A percentile compares a stretch with the other conserved stretches of the same genome.
phyloP scores from a whole-genome alignment of 176 grass and related monocot genomes.

The Oryza glumipatula region DNA sequence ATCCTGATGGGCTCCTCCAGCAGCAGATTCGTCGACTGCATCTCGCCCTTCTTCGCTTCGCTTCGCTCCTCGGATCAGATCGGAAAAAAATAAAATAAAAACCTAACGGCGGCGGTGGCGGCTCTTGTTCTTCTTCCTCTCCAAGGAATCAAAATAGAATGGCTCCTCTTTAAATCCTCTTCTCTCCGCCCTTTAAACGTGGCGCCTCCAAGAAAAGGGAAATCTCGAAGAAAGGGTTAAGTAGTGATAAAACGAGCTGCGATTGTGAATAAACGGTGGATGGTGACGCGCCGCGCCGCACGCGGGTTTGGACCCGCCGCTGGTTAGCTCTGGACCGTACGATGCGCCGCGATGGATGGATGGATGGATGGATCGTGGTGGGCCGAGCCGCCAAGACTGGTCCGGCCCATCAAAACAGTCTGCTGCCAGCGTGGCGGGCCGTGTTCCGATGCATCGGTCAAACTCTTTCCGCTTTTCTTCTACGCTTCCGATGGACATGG shows the following conservation, averaged over 20 bases:
- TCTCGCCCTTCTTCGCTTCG: constrained; percentile 22
- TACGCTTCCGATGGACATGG: too few relatives aligned
- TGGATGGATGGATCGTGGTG: too few relatives aligned
- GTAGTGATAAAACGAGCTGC: neutral
- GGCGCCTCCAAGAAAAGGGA: neutral
- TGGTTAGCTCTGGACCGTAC: neutral
- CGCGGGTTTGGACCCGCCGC: neutral
- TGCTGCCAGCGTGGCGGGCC: neutral
- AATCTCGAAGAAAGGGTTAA: neutral
- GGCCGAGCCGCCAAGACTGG: neutral
- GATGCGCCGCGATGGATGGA: neutral
- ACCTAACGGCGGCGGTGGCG: neutral
- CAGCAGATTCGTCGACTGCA: constrained; percentile 90
- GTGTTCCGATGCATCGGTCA: too few relatives aligned
- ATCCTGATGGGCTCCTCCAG: constrained; percentile 99
- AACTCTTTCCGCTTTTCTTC: too few relatives aligned
- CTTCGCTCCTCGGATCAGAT: constrained; percentile 22
- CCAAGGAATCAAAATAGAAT: constrained; percentile 19
- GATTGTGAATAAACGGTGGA: too few relatives aligned
- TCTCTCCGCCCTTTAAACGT: neutral
- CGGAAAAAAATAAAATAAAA: neutral
- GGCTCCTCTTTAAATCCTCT: neutral
- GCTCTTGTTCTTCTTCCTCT: constrained; percentile 28
- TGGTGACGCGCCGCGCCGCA: neutral
- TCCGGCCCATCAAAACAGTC: neutral